Evolutionary conservation across 176 grass and related monocot species (phyloP), one percentile per base, ranked within the genome.

Genomic region (Urochloa ruziziensis): DNA sequence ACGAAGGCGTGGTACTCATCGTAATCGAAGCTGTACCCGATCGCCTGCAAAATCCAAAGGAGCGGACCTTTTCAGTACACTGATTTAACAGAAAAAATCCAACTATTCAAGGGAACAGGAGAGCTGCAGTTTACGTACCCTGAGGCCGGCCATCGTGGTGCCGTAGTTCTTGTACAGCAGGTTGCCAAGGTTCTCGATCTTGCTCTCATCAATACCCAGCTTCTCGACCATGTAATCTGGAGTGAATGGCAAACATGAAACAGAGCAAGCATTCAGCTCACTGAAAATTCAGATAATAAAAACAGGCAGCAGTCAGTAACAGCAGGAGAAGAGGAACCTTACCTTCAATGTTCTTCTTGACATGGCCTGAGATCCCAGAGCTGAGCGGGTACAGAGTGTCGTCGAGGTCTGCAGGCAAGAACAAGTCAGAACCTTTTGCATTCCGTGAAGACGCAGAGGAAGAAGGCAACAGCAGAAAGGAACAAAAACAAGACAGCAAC

Each of bases 1-100:
- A 99, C 93, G 83, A 96, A 92, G 36, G 93, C 95, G 76, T 99
- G 97, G 87, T 99, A 99, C 80, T 94, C 83, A 24, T 99, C 97
- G 44, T 96, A 87, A 49, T 99, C 89, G 73, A 99, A 99, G 65
- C 84, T 85, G 80, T 96, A 99, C 56, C 97, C 91, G 10, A 96
- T 89, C 56, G 97, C 91, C 95, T 97, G 83, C 12, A 13, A 3
- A 87, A 90, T 64, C 43, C 43, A 15, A 15, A 57, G 57, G 30
- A 39, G 0, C 16, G 24, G 14, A 4, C 15, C 40, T 84, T 84
- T 86, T 80, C 10, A 68, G 33, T 17, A 83, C 33, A 66, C 60
- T 62, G 40, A 39, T 2, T 37, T 4, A 46, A 59, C 15, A n/a
- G 5, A 30, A 57, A 27, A 73, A 78, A 10, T 9, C 39, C 4